Evolutionary conservation across 805 yeast species (phyloP).

Genomic region (Vanderwaltozyma verrucispora): DNA sequence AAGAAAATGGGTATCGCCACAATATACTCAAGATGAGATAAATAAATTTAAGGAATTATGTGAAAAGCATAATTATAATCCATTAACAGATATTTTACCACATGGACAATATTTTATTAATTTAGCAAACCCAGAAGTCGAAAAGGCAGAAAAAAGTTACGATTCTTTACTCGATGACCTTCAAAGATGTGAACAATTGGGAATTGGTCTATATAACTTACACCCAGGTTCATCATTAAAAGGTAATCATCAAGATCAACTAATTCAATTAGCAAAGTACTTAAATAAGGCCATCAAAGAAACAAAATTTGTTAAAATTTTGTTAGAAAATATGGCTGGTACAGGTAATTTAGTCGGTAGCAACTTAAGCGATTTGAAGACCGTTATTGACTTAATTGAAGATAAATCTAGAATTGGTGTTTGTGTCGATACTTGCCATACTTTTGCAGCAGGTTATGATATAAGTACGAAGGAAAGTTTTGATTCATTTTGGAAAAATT

Average conservation of each 20-base stretch:
- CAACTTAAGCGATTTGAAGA: slow-evolving; percentile 58
- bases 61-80: slow-evolving; percentile 51
- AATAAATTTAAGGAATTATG: slow-evolving; percentile 56
- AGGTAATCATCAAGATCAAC: slow-evolving; percentile 55
- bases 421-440: slow-evolving; percentile 92
- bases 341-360: slow-evolving; percentile 88
- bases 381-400: slow-evolving; percentile 68
- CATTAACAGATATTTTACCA: slow-evolving; percentile 73
- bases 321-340: slow-evolving; percentile 97
- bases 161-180: slow-evolving; percentile 79
- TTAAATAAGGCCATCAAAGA: slow-evolving; percentile 68
- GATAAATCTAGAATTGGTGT: slow-evolving; percentile 85
- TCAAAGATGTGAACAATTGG: slow-evolving; percentile 72
- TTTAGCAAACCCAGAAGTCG: slow-evolving; percentile 80
- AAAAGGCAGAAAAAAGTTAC: slow-evolving; percentile 65
- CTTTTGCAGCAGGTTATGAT: slow-evolving; percentile 95
- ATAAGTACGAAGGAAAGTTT: slow-evolving; percentile 49
- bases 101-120: slow-evolving; percentile 94
- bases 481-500: slow-evolving; percentile 61
- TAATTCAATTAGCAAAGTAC: slow-evolving; percentile 61
- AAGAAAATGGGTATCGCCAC: slow-evolving; percentile 83
- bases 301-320: slow-evolving; percentile 74
- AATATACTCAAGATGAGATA: slow-evolving; percentile 56
- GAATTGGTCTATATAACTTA: slow-evolving; percentile 79
- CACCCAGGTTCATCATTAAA: slow-evolving; percentile 87